Base-by-base conservation (phyloP, 495 filamentous ascomycete species). In the Talaromyces borbonicus region DNA sequence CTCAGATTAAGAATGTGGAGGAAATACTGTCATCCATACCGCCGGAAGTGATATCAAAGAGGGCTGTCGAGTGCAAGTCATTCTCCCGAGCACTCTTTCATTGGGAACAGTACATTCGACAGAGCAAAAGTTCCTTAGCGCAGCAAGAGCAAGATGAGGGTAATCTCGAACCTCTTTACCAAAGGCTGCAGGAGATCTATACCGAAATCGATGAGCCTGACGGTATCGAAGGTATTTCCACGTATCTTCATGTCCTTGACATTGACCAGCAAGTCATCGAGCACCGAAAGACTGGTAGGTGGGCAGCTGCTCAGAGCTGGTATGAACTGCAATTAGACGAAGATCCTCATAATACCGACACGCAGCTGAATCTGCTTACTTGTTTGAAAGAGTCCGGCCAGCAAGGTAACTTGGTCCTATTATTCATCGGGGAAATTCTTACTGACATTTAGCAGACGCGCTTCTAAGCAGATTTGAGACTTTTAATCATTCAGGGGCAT, bases 221-320 rank as follows among this genome's bases (percentile, higher is more conserved):
- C 61, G 90, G 93, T 0, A 83, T 99, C 32, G 88, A 95, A 56
- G 92, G 92, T 5, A 86, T 99, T 38, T 95, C 90, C 8, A 79
- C 84, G 4, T 80, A 92, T 56, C 62, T 96, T 19, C 80, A 83
- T 41, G 79, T 83, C 8, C 68, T 96, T 15, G 81, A 89, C 48
- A 77, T 95, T 43, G 85, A 95, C 36, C 90, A 96, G 56, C 90
- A 99, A 54, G 79, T 94, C 26, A 69, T 95, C 42, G 88, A 90
- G 52, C 89, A 97, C 59, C 78, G 82, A 27, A 96, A 93, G 57
- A 85, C 87, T 27, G 90, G 89, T n/a, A 75, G 90, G 57, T 99
- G 90, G 92, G 85, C 86, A n/a, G 87, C 92, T 40, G 93, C 87
- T 33, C 90, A 96, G 66, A 92, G 84, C 52, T 99, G 92, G 92